Base-by-base conservation (phyloP, 2,329 filamentous ascomycete species). In the Helotiales sp. region DNA sequence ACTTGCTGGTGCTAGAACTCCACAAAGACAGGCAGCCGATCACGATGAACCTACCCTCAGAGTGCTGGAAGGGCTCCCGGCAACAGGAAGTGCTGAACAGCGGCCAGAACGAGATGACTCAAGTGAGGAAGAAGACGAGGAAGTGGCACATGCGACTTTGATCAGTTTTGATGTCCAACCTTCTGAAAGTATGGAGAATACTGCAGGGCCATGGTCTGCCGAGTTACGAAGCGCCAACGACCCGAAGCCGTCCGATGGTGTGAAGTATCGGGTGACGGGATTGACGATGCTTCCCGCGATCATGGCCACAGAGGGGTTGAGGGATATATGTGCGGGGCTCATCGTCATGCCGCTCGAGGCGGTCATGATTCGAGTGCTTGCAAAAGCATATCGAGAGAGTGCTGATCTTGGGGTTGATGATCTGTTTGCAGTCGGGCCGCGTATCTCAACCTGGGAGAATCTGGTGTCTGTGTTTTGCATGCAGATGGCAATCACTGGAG, bases 101-200 rank as follows among this genome's bases (percentile, higher is more conserved):
- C 17, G 38, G 15, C 22, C 22, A 12, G 63, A 63, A 19, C 52
- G 55, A 29, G 62, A 65, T 8, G 66, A 69, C 29, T 66, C 65
- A 2, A 63, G 58, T 46, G 66, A 67, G 17, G 67, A 67, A 13
- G 70, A 71, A 17, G 70, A 72, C 50, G 62, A 64, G 17, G 70
- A 71, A 36, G 47, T 67, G 15, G 54, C 63, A 7, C 68, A 70
- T 48, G 61, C 69, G 12, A 68, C 69, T 3, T 54, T 72, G 15
- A 71, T 73, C 13, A 71, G 67, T 27, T 71, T 72, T 55, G 70
- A 73, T 58, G 70, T 72, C 1, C 69, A 72, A 53, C 62, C 69
- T 24, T 64, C 65, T 15, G 67, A 69, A 40, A 52, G 62, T 15
- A 57, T 63, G 6, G 63, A 67, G 15, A 55, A 51, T 36, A 54